Percentiles rank a stretch among this genome's conserved stretches.
Evolutionary conservation across 371 early-diverging fungal species (phyloP).

Genomic region (Dichotomocladium elegans): DNA sequence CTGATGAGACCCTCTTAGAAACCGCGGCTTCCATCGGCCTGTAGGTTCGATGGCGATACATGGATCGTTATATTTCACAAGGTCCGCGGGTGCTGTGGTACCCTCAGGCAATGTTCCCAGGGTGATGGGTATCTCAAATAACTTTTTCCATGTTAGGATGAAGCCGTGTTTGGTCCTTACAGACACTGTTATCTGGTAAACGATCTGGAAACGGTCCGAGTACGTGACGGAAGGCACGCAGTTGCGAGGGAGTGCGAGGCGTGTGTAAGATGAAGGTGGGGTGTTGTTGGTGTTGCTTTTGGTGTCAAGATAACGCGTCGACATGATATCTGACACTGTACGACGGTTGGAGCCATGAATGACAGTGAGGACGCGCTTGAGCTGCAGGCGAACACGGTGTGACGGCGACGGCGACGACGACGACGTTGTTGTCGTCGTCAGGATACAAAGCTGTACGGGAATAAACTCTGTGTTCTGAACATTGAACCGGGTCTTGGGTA

Average conservation of each 20-base stretch:
- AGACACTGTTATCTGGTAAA: not conserved
- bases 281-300: no score
- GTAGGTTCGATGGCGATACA: not conserved
- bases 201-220: not conserved
- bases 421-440: no score
- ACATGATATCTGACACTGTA: not conserved
- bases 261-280: no score
- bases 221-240: not conserved
- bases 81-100: conserved; percentile 1
- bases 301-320: no score
- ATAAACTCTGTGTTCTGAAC: no score
- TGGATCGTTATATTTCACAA: not conserved
- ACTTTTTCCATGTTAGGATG: not conserved
- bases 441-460: no score
- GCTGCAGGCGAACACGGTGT: no score
- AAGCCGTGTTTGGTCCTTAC: not conserved
- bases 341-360: not conserved
- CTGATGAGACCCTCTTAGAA: not conserved
- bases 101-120: conserved; percentile 5
- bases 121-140: not conserved
- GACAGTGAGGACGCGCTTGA: not conserved
- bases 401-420: no score
- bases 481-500: no score
- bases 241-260: not conserved
- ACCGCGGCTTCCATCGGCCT: not conserved